These are phyloP conservation scores for Sugiyamaella boreocaroliniensis DNA, from an alignment of 805 yeast species.

Conservation along the genomic window DNA sequence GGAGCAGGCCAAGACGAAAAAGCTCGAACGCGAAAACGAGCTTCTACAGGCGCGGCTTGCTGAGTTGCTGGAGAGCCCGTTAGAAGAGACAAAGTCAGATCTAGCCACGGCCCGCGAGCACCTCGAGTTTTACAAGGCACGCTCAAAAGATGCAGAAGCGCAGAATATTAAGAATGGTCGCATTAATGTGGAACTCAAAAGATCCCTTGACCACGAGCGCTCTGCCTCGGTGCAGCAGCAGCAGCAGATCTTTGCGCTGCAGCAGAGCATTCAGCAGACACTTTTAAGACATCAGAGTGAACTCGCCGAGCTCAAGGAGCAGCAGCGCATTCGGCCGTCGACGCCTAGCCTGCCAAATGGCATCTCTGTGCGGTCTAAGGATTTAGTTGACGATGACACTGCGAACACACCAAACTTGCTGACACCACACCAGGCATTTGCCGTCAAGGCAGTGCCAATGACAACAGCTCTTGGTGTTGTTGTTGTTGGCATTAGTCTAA, in stretches of 20 bases:
- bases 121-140: not conserved
- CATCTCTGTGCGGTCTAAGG: not conserved
- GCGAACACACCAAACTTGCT: not conserved
- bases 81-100: not conserved
- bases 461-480: conserved; percentile 19
- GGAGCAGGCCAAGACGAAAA: conserved; percentile 1
- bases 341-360: not conserved
- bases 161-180: not conserved
- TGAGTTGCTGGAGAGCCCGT: not conserved
- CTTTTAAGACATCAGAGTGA: not conserved
- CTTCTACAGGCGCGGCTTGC: conserved; percentile 1
- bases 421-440: not conserved
- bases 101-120: not conserved
- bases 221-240: not conserved
- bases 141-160: not conserved
- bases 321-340: not conserved
- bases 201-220: not conserved
- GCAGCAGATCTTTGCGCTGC: not conserved
- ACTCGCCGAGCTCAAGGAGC: not conserved
- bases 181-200: not conserved
- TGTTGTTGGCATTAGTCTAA: conserved; percentile 16
- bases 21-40: conserved; percentile 6
- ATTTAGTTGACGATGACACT: not conserved
- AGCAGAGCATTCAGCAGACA: not conserved
- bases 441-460: conserved; percentile 11